Evolutionary conservation across 2,329 filamentous ascomycete species (phyloP).

Genomic region (Monosporascus sp.): DNA sequence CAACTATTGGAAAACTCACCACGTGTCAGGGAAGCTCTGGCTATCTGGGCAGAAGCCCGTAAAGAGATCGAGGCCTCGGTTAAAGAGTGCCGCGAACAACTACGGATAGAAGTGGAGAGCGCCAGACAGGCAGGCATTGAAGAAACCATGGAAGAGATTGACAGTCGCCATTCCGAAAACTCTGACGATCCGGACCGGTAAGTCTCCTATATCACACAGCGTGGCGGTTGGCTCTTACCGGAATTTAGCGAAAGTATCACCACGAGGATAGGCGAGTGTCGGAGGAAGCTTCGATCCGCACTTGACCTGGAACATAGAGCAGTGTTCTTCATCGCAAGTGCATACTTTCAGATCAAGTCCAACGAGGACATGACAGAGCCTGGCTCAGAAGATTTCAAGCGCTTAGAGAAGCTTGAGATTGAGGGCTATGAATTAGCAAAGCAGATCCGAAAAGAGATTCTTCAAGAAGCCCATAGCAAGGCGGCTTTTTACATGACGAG

Average conservation of each 20-base stretch:
- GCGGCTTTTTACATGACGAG: conserved; percentile 59
- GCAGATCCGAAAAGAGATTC: conserved; percentile 67
- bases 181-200: conserved; percentile 27
- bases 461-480: conserved; percentile 51
- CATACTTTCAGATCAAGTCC: conserved; percentile 76
- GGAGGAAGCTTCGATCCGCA: conserved; percentile 63
- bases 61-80: conserved; percentile 48
- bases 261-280: conserved; percentile 48
- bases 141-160: conserved; percentile 13
- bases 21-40: conserved; percentile 60
- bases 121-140: conserved; percentile 19
- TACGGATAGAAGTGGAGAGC: conserved; percentile 45
- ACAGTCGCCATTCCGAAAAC: conserved; percentile 8
- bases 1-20: conserved; percentile 76
- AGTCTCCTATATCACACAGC: conserved; percentile 7
- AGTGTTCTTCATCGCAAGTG: conserved; percentile 79
- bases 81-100: conserved; percentile 56
- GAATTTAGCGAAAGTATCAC: conserved; percentile 21
- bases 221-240: conserved; percentile 21
- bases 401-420: conserved; percentile 64
- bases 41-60: conserved; percentile 60
- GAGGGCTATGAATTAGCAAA: conserved; percentile 76
- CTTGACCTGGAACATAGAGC: conserved; percentile 78
- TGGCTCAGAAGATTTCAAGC: conserved; percentile 60
- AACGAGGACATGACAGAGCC: conserved; percentile 58